Base-by-base conservation (phyloP, 257 asterid species). In the Solanum phureja region DNA sequence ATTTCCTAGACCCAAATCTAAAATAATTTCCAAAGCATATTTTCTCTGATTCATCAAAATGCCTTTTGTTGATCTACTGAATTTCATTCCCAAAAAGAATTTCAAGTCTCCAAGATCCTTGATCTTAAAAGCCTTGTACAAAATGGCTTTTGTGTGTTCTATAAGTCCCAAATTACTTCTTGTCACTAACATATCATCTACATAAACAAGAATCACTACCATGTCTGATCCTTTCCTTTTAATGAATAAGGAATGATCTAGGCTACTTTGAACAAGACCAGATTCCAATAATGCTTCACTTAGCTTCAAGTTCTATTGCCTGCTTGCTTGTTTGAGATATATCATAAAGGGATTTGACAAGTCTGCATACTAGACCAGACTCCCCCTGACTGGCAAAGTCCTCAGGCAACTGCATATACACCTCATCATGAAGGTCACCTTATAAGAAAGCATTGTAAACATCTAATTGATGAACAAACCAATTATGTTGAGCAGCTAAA, bases 91-190 rank as follows among this genome's bases (percentile, higher is more conserved):
- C 9, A 56, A 19, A 19, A 56, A 18, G n/a, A 56, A 56, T 7
- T 56, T 56, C 10, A 56, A 56, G 1, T 18, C n/a, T 18, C 64
- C 64, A 18, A 56, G 10, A 19, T 56, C 64, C 64, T 56, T 56
- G n/a, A 56, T 56, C 23, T 18, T 56, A 19, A 56, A 56, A 18
- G 64, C n/a, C 64, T 18, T 56, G n/a, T 56, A 23, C 9, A 56
- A 2, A 19, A 18, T 56, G n/a, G 3, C 64, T 56, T 56, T 56
- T 6, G n/a, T 18, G n/a, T 56, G 64, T 1, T 56, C 11, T 56
- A 6, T 3, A 2, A 56, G n/a, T 16, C 10, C 4, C n/a, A 18
- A 6, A 18, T 19, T 18, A 7, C 64, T 56, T 6, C 64, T 0
- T 56, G 64, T 18, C n/a, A 56, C 64, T 2, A 56, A 56, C n/a